Conservation (phyloP, 305 asterid species). For the Rubia occidens region DNA sequence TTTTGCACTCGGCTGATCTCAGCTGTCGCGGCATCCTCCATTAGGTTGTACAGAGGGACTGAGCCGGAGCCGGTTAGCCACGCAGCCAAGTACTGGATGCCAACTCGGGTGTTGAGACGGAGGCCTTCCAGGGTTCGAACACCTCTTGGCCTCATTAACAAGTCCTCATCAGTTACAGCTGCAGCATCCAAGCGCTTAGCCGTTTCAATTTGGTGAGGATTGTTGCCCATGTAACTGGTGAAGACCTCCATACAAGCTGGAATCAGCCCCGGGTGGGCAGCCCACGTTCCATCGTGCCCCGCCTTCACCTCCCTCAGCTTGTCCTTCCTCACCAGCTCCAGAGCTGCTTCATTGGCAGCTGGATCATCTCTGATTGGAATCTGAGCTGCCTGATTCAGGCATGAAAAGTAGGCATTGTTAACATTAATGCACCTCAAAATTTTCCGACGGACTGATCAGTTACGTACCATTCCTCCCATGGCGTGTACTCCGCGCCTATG, state of each 20-base stretch:
- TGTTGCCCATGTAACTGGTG: slow-evolving; percentile 40
- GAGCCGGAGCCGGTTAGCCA: slow-evolving; percentile 83
- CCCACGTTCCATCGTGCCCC: slow-evolving; percentile 97
- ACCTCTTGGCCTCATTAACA: slow-evolving; percentile 58
- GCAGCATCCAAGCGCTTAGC: slow-evolving; percentile 49
- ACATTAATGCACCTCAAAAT: no score
- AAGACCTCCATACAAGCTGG: slow-evolving; percentile 61
- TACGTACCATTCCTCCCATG: slow-evolving; percentile 91
- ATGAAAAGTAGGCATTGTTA: background rate
- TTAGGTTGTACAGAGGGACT: slow-evolving; percentile 82
- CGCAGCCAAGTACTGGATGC: slow-evolving; percentile 77
- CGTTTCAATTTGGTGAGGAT: slow-evolving; percentile 56
- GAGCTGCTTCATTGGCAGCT: slow-evolving; percentile 63
- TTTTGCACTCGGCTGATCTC: slow-evolving; percentile 95
- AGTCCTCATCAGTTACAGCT: slow-evolving; percentile 49
- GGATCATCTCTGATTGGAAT: slow-evolving; percentile 77
- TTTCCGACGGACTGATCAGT: background rate
- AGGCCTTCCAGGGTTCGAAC: slow-evolving; percentile 76
- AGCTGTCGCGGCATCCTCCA: slow-evolving; percentile 96
- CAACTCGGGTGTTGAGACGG: slow-evolving; percentile 73
- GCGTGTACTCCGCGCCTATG: slow-evolving; percentile 84
- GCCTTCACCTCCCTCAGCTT: slow-evolving; percentile 71
- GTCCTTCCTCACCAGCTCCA: slow-evolving; percentile 68
- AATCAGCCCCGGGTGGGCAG: slow-evolving; percentile 88
- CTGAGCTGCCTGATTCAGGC: slow-evolving; percentile 65